Evolutionary conservation across 352 stramenopile genomes (phyloP).

Genomic region (Phytophthora brassicae): DNA sequence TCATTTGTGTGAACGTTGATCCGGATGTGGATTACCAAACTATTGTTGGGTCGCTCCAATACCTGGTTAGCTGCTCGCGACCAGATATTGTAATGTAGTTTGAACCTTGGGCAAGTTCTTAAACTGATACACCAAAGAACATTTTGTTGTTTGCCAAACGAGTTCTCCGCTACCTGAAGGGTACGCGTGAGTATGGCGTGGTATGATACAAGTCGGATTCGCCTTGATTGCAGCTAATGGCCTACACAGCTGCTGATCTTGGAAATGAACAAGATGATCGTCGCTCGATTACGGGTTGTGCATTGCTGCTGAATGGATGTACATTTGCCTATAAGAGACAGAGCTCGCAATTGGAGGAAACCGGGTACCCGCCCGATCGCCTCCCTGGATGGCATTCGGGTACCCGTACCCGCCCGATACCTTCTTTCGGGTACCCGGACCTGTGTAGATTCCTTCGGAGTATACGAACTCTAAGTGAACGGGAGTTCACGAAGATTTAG

Average conservation of each 20-base stretch:
- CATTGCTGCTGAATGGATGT: slow-evolving; percentile 12
- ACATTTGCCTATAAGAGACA: slow-evolving; percentile 12
- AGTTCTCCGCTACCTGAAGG: slow-evolving; percentile 11
- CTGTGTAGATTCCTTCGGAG: too few relatives aligned
- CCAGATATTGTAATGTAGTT: slow-evolving; percentile 14
- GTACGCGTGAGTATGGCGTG: background rate
- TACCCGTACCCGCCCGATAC: too few relatives aligned
- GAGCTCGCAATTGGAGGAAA: too few relatives aligned
- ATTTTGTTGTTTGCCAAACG: slow-evolving; percentile 13
- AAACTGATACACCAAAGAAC: slow-evolving; percentile 6
- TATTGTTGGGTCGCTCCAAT: background rate
- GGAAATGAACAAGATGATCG: slow-evolving; percentile 16
- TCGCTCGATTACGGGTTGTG: slow-evolving; percentile 11
- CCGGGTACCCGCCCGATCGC: too few relatives aligned
- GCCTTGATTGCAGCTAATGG: background rate
- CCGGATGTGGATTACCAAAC: slow-evolving; percentile 1
- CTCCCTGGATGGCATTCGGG: too few relatives aligned
- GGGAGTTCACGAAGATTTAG: too few relatives aligned
- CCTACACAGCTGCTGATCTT: background rate
- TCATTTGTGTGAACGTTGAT: slow-evolving; percentile 1
- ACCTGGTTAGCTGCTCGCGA: background rate
- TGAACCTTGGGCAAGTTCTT: slow-evolving; percentile 7
- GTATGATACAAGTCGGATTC: background rate
- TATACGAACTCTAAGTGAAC: too few relatives aligned
- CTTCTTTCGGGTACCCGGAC: too few relatives aligned